Conservation (phyloP, 2,329 filamentous ascomycete species). For the Neofusicoccum kwambonambiense region DNA sequence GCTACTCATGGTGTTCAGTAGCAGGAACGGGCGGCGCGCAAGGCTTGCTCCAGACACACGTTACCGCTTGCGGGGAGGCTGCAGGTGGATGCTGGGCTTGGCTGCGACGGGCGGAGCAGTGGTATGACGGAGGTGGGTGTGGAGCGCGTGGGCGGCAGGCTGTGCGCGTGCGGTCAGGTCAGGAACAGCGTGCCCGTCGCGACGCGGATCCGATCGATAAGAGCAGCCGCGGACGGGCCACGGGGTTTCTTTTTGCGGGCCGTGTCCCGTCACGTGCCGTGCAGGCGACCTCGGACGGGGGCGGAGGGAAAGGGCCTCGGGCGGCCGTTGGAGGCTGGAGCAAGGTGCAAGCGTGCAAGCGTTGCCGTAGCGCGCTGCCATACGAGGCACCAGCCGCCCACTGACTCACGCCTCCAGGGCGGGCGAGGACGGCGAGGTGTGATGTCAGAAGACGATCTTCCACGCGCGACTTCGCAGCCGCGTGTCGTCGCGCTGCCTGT, state of each 20-base stretch:
- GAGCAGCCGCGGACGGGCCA: not conserved
- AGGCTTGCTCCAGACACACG: constrained; percentile 14
- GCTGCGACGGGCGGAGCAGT: not conserved
- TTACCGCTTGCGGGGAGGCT: constrained; percentile 13
- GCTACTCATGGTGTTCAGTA: constrained; percentile 21
- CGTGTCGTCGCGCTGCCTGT: too few relatives aligned
- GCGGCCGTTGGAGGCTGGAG: too few relatives aligned
- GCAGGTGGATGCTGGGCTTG: not conserved
- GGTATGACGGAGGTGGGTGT: constrained; percentile 2
- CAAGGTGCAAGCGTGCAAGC: too few relatives aligned
- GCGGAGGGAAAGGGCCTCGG: too few relatives aligned
- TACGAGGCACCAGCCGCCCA: not conserved
- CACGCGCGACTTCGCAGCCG: not conserved
- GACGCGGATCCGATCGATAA: constrained; percentile 16
- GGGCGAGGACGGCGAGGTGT: constrained; percentile 7
- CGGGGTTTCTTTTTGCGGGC: not conserved
- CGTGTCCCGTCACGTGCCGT: not conserved
- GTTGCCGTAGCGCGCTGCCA: not conserved
- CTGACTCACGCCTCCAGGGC: not conserved
- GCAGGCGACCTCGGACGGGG: not conserved
- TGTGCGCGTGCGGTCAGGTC: not conserved
- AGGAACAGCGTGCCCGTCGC: constrained; percentile 7
- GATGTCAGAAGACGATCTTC: constrained; percentile 5
- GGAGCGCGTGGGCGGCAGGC: constrained; percentile 1
- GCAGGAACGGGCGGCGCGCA: constrained; percentile 2